Evolutionary conservation across 805 yeast species (phyloP).

Genomic region (Wickerhamomyces bisporus): DNA sequence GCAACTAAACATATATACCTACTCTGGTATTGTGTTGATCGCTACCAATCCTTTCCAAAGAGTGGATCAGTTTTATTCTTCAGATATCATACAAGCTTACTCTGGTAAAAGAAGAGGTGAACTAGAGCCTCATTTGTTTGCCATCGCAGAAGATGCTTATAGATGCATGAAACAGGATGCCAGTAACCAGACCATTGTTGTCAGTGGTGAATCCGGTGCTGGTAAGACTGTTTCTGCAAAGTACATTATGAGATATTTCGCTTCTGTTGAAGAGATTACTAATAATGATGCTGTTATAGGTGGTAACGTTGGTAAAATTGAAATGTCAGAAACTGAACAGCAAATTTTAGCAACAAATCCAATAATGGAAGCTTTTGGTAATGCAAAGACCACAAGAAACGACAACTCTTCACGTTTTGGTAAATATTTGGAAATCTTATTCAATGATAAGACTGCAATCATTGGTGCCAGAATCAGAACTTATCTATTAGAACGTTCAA

Average conservation of each 20-base stretch:
- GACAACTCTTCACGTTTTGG: constrained; percentile 98
- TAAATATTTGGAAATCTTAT: constrained; percentile 87
- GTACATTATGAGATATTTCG: constrained; percentile 95
- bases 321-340: constrained; percentile 87
- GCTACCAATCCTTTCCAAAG: constrained; percentile 95
- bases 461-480: constrained; percentile 95
- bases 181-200: constrained; percentile 91
- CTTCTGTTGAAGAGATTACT: constrained; percentile 69
- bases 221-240: constrained; percentile 98
- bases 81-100: constrained; percentile 90
- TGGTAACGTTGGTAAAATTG: constrained; percentile 39
- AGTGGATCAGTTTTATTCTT: constrained; percentile 85
- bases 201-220: constrained; percentile 97
- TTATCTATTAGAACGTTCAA: constrained; percentile 85
- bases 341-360: constrained; percentile 96
- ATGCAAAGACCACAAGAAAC: constrained; percentile 95
- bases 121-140: constrained; percentile 93
- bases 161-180: constrained; percentile 86
- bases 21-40: constrained; percentile 93
- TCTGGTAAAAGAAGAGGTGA: constrained; percentile 93
- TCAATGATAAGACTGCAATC: constrained; percentile 68
- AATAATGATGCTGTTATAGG: constrained; percentile 28
- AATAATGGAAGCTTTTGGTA: constrained; percentile 96
- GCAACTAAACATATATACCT: constrained; percentile 88
- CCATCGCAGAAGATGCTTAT: constrained; percentile 97